These are phyloP conservation scores for Sanghuangporus weigelae DNA, from an alignment of 1,284 basidiomycete species.

Conservation along the genomic window DNA sequence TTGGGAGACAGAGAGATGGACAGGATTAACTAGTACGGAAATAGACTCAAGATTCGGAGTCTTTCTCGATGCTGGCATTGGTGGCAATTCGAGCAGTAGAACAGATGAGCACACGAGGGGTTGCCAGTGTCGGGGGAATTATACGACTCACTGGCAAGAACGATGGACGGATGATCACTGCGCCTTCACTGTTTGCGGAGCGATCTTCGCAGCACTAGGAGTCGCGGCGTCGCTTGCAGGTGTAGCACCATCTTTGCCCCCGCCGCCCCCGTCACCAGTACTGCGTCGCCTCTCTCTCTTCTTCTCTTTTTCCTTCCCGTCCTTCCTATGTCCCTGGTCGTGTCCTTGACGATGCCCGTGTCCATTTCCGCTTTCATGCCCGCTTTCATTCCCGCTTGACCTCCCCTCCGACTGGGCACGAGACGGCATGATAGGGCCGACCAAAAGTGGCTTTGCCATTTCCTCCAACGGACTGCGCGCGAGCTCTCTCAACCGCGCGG, in stretches of 20 bases:
- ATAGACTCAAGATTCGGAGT: not conserved
- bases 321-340: not conserved
- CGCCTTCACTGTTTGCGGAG: not conserved
- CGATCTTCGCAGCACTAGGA: not conserved
- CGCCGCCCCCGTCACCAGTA: not conserved
- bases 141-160: not conserved
- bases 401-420: too few relatives aligned
- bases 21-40: not conserved
- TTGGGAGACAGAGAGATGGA: not conserved
- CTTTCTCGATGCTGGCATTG: not conserved
- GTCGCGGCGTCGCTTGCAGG: not conserved
- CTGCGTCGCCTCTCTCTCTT: not conserved
- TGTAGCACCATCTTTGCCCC: not conserved
- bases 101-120: not conserved
- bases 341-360: not conserved
- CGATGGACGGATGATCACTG: not conserved
- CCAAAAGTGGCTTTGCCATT: slow-evolving; percentile 12
- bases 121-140: not conserved
- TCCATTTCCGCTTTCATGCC: not conserved
- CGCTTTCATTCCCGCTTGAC: not conserved
- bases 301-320: slow-evolving; percentile 11
- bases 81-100: not conserved
- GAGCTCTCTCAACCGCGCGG: slow-evolving; percentile 8
- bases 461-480: slow-evolving; percentile 10
- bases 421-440: not conserved